Conservation (phyloP, 768 basidiomycete species). For the Termitomyces sp. region DNA sequence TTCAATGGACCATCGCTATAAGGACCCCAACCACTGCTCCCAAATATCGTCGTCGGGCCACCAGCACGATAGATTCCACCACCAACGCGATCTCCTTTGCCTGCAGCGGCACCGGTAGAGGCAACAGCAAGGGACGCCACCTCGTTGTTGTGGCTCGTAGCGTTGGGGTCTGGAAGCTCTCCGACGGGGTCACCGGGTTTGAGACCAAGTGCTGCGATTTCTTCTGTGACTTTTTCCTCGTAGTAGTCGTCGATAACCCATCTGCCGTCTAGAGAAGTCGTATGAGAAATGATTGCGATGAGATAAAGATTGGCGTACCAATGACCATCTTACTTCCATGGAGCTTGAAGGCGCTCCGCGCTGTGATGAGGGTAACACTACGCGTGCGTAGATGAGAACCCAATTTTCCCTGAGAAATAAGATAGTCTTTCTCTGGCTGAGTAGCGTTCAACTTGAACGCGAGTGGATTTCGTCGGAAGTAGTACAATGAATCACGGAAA, state of each 20-base stretch:
- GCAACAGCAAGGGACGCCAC: slow-evolving; percentile 33
- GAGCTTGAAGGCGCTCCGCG: slow-evolving; percentile 89
- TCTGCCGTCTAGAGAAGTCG: slow-evolving; percentile 59
- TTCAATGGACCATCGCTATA: slow-evolving; percentile 86
- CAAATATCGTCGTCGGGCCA: slow-evolving; percentile 91
- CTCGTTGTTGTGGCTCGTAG: slow-evolving; percentile 43
- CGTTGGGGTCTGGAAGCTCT: slow-evolving; percentile 73
- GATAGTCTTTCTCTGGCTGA: slow-evolving; percentile 86
- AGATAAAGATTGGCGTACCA: slow-evolving; percentile 41
- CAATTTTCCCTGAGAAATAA: slow-evolving; percentile 85
- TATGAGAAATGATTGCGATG: background rate
- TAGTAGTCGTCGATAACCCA: slow-evolving; percentile 97
- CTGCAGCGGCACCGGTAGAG: slow-evolving; percentile 22
- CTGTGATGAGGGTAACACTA: slow-evolving; percentile 90
- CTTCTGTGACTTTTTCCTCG: slow-evolving; percentile 75
- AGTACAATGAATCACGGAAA: slow-evolving; percentile 96
- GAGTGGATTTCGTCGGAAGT: slow-evolving; percentile 87
- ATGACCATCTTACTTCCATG: slow-evolving; percentile 90
- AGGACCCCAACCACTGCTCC: slow-evolving; percentile 76
- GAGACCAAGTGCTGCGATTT: slow-evolving; percentile 76
- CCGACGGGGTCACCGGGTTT: slow-evolving; percentile 80
- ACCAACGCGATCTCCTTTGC: slow-evolving; percentile 41
- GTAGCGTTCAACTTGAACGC: slow-evolving; percentile 90
- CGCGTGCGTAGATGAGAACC: slow-evolving; percentile 85
- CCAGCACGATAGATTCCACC: slow-evolving; percentile 83